Conservation (phyloP, 228 moss, liverwort and hornwort species). For the Sphagnum fallax region DNA sequence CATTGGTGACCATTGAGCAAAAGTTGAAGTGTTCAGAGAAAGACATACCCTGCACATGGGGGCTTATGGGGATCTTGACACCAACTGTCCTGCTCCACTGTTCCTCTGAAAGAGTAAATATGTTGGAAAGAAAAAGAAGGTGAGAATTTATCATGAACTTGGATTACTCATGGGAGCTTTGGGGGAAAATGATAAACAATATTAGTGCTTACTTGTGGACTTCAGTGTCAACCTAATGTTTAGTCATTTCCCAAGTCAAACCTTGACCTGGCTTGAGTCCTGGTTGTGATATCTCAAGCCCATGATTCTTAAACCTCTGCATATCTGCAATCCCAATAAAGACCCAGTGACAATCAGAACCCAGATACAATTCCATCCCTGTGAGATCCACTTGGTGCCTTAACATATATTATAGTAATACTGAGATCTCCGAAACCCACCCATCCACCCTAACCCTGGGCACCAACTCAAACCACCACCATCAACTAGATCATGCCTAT, state of each 20-base stretch:
- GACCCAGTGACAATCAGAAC: no score
- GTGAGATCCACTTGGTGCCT: no score
- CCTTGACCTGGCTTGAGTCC: conserved; percentile 77
- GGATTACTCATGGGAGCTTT: neutral
- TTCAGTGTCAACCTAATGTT: conserved; percentile 73
- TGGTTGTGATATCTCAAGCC: conserved; percentile 90
- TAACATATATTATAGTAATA: no score
- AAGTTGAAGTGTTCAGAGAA: neutral
- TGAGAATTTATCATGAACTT: neutral
- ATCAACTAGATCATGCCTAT: no score
- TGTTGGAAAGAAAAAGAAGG: neutral
- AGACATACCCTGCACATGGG: conserved; percentile 77
- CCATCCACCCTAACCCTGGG: no score
- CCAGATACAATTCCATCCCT: no score
- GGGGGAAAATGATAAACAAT: no score
- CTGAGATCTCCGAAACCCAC: no score
- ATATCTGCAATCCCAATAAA: conserved; percentile 40
- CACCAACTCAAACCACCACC: no score
- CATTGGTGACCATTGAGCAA: no score
- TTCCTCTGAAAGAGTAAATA: conserved; percentile 36
- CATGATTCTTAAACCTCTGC: conserved; percentile 67
- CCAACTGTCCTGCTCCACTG: conserved; percentile 87
- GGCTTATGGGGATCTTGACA: conserved; percentile 76
- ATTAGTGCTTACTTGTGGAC: conserved; percentile 73
- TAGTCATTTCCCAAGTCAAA: conserved; percentile 95